Evolutionary conservation across 805 yeast species (phyloP), one percentile per base, ranked within the genome.

Genomic region (Starmera pachycereana): DNA sequence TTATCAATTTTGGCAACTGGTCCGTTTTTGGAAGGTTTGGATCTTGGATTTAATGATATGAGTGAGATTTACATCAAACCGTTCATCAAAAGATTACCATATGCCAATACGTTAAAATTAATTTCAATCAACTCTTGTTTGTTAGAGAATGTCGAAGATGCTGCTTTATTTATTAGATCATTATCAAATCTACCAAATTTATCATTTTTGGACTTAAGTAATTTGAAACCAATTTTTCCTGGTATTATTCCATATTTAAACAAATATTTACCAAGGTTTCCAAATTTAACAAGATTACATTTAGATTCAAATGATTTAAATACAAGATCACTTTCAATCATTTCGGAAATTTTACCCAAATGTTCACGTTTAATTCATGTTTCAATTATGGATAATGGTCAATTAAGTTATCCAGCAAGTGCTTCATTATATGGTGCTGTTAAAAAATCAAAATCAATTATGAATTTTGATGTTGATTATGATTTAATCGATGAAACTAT

Each of bases 31-130:
- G 61, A 74, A 46, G 96, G 96, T 4, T 58, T 89, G 6, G 96
- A 88, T 63, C 51, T 89, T 16, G 94, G 95, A 4, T 89, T 81
- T 53, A 89, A 89, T 55, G 89, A 85, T 54, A 60, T 82, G 31
- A 52, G 55, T 13, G 48, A 56, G 57, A 41, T 54, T 55, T 43
- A 59, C 51, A 36, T 53, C 33, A 51, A 50, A 25, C 54, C 56
- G 13, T 37, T 54, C 36, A 50, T 50, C 19, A 54, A 51, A 38
- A 49, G 41, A 29, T 39, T 48, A 1, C 36, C 39, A 18, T 40
- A 33, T 33, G 46, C 49, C 8, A 12, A 42, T 4, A 40, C 62
- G 14, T 49, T 75, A 44, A 53, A 62, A 38, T 72, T 76, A 50
- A 54, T 81, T 32, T 80, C 94, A 37, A 57, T 85, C 43, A 80